Conservation (phyloP, 768 basidiomycete genomes). For the Rhizopogon sp. region DNA sequence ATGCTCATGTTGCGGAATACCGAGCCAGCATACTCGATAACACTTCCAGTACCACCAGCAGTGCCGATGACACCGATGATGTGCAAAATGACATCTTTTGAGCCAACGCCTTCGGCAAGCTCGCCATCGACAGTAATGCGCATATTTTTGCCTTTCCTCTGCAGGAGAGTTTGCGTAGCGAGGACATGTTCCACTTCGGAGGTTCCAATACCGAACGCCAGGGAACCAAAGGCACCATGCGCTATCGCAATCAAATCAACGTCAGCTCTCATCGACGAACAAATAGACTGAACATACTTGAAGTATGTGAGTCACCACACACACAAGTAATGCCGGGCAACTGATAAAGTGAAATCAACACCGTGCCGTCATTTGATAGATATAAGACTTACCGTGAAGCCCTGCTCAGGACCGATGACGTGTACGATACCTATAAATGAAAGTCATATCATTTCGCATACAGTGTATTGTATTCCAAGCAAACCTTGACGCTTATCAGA, state of each 20-base stretch:
- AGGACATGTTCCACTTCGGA: slow-evolving; percentile 94
- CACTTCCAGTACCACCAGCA: slow-evolving; percentile 89
- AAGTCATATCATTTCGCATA: background rate
- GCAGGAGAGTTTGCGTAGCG: slow-evolving; percentile 85
- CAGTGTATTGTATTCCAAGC: background rate
- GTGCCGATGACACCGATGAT: slow-evolving; percentile 90
- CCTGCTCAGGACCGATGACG: slow-evolving; percentile 91
- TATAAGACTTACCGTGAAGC: slow-evolving; percentile 61
- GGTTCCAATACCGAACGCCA: slow-evolving; percentile 91
- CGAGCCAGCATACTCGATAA: slow-evolving; percentile 90
- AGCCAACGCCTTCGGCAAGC: slow-evolving; percentile 75
- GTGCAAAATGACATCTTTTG: slow-evolving; percentile 88
- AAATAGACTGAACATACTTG: slow-evolving; percentile 48
- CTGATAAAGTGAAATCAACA: slow-evolving; percentile 25
- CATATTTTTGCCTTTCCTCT: slow-evolving; percentile 91
- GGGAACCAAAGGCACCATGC: slow-evolving; percentile 89
- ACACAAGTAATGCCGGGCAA: slow-evolving; percentile 79
- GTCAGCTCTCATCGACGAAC: background rate
- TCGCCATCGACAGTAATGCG: slow-evolving; percentile 83
- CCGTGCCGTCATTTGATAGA: background rate
- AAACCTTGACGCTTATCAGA: slow-evolving; percentile 82
- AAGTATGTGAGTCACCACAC: slow-evolving; percentile 92
- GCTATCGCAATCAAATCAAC: slow-evolving; percentile 36
- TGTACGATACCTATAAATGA: slow-evolving; percentile 69
- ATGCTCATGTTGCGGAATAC: slow-evolving; percentile 81